Conservation (phyloP, 2,329 filamentous ascomycete species). For the Aspergillus novoparasiticus region DNA sequence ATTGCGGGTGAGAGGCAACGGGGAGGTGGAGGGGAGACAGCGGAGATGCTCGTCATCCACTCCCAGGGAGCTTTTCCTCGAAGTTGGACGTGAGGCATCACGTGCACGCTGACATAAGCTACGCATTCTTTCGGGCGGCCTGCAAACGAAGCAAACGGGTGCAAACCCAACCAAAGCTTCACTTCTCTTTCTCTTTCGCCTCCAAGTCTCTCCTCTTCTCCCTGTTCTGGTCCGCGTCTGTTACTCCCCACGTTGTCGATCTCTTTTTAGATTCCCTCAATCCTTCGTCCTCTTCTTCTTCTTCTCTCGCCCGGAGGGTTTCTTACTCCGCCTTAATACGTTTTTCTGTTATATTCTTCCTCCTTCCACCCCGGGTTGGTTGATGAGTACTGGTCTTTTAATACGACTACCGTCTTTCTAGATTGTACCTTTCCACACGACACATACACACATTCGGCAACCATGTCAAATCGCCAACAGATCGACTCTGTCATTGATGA, state of each 20-base stretch:
- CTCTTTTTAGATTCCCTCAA: constrained; percentile 13
- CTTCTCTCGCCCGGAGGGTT: constrained; percentile 6
- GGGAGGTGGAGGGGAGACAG: constrained; percentile 26
- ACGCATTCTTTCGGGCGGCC: constrained; percentile 1
- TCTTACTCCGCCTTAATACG: constrained; percentile 8
- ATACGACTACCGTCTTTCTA: constrained; percentile 14
- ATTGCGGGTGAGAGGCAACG: constrained; percentile 27
- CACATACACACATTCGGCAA: constrained; percentile 21
- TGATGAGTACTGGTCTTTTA: constrained; percentile 20
- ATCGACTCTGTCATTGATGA: constrained; percentile 54
- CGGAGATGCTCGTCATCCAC: constrained; percentile 11
- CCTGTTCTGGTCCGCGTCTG: constrained; percentile 16
- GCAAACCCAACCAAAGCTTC: constrained; percentile 27
- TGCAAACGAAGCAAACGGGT: constrained; percentile 26
- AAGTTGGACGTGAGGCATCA: constrained; percentile 19
- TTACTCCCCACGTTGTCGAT: constrained; percentile 15
- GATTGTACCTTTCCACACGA: constrained; percentile 24
- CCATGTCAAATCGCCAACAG: constrained; percentile 49
- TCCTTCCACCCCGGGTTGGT: constrained; percentile 22
- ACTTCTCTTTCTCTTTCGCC: constrained; percentile 26
- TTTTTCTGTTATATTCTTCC: constrained; percentile 12
- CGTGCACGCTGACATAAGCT: constrained; percentile 25
- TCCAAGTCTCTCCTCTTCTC: constrained; percentile 21
- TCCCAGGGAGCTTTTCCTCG: constrained; percentile 25
- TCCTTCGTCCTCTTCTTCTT: constrained; percentile 6